Evolutionary conservation across 345 rosid genomes (phyloP), one percentile per base, ranked within the genome.

Genomic region (Populus deltoides): DNA sequence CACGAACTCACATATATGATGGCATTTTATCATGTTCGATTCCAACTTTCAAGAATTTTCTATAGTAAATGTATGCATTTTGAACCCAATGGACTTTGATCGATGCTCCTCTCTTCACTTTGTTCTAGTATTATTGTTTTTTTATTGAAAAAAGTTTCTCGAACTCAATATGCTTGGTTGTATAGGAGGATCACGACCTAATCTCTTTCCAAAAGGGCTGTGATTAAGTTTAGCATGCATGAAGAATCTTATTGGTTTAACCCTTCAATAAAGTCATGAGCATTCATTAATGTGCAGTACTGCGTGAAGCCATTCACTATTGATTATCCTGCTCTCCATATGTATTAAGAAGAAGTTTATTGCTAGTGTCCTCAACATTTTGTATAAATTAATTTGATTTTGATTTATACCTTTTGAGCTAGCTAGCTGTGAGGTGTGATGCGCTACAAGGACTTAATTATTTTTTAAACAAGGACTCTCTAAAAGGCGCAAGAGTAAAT

Each of bases 171-270:
- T 53, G 22, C 2, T 53, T 20, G 59, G 24, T 8, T 53, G 24
- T 17, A 13, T 12, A 17, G 57, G 57, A 51, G 57, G 20, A 18
- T 41, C 45, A 9, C n/a, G 72, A 18, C 78, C 72, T 47, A 47
- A 75, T 75, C 15, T 49, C 68, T 43, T 65, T 75, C 18, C 43
- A 20, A 22, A 25, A 36, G 36, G 35, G 68, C 69, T 45, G 68
- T 73, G 49, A 68, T 57, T 59, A 70, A 55, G 70, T 67, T 47
- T n/a, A 71, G 81, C 82, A 82, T 85, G 80, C 27, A 66, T 76
- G 75, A 22, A 62, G 41, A 53, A 67, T 47, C 22, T 57, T 20
- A 85, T 79, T 77, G 80, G 76, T 15, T 71, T 72, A 71, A 45
- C 0, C 31, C 33, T 3, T 10, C 16, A 38, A 27, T 10, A 9